Evolutionary conservation across 768 basidiomycete species (phyloP), one percentile per base, ranked within the genome.

Genomic region (Coprinopsis marcescibilis): DNA sequence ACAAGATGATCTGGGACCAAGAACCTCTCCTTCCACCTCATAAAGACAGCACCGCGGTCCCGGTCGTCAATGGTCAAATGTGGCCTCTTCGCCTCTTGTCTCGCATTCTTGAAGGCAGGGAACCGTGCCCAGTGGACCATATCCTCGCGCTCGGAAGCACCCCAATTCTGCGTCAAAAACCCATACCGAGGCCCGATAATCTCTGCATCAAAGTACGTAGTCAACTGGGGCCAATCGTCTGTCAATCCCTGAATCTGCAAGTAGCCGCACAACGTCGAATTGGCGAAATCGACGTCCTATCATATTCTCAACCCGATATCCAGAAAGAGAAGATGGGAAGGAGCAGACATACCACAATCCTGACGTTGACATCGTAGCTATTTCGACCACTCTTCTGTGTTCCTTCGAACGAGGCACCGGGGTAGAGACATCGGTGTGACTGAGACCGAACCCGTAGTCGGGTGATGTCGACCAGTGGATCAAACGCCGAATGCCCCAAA

Each of bases 11-110:
- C 89, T 2, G 93, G 93, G n/a, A 97, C 89, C 44, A 98, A 71
- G 65, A 96, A 97, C 58, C 84, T 75, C 67, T 98, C 95, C 67
- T 98, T 98, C 87, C 92, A 94, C 51, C 95, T 75, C 85, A 98
- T 91, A 62, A 97, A 98, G 24, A 93, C 81, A 20, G 85, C 85
- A 1, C 85, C 84, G 40, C 85, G 77, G 57, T 86, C 83, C 33
- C 84, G 72, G 57, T 87, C 85, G 37, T 78, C 67, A 58, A 95
- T 83, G 33, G 87, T 89, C 63, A 89, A 58, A 51, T 82, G 76
- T 0, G 91, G 90, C 59, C 78, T 73, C 60, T 83, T 78, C 52
- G 93, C 75, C 58, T 94, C 89, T 50, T 77, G 72, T 61, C 81
- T 83, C 52, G 93, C 78, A 56, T 88, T 78, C 33, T 85, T 78